Conservation (phyloP, 2,329 filamentous ascomycete genomes). For the Trichoderma brevicompactum region DNA sequence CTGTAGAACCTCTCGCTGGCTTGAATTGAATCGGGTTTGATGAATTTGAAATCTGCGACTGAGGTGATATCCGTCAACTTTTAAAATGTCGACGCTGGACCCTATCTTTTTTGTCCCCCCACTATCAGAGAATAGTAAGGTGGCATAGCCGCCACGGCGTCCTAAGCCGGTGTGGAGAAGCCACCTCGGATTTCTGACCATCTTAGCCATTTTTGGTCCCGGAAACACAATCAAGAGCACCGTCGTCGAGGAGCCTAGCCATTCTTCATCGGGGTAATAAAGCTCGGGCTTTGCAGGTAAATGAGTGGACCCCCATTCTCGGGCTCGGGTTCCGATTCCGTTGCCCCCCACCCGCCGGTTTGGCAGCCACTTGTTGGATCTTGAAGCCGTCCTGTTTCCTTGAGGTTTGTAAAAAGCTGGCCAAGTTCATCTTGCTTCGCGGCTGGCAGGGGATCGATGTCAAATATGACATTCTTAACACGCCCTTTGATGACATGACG, state of each 20-base stretch:
- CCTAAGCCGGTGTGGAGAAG: slow-evolving; percentile 20
- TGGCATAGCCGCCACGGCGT: neutral
- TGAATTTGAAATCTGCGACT: neutral
- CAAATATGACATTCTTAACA: slow-evolving; percentile 21
- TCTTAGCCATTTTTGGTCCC: neutral
- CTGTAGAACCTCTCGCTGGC: neutral
- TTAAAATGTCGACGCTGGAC: slow-evolving; percentile 1
- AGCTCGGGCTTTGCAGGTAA: slow-evolving; percentile 25
- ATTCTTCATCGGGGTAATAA: slow-evolving; percentile 27
- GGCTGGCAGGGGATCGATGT: slow-evolving; percentile 11
- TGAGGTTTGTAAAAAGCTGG: neutral
- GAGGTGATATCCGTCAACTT: slow-evolving; percentile 6
- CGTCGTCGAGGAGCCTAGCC: neutral
- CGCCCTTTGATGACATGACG: slow-evolving; percentile 27
- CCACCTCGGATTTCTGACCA: slow-evolving; percentile 11
- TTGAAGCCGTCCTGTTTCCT: neutral
- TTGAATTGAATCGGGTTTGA: neutral
- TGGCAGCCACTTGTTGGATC: too few species aligned
- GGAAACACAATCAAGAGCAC: neutral
- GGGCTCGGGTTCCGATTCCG: slow-evolving; percentile 14
- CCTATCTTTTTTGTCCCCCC: slow-evolving; percentile 1
- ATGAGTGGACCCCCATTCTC: slow-evolving; percentile 8
- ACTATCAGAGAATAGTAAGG: slow-evolving; percentile 10
- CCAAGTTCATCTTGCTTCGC: neutral
- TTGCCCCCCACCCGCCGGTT: neutral